Conservation (phyloP, 2,329 filamentous ascomycete species). For the Sclerotiophoma versabilis region DNA sequence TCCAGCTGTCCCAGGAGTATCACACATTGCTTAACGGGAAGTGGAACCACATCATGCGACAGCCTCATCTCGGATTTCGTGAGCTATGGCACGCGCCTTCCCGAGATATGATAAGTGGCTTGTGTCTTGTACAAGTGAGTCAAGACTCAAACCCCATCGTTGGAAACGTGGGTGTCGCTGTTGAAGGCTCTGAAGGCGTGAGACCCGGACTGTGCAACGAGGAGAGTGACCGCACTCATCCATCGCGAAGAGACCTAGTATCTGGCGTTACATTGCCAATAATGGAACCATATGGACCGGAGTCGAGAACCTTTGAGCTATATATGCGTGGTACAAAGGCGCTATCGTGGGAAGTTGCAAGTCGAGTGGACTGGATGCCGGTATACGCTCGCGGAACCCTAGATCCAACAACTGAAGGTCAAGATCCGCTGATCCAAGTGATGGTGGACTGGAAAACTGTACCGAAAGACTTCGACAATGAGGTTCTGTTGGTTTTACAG, state of each 20-base stretch:
- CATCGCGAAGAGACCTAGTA: background rate
- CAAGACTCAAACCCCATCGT: background rate
- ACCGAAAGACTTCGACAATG: background rate
- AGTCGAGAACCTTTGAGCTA: background rate
- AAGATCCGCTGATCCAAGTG: background rate
- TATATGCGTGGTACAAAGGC: background rate
- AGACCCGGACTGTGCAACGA: constrained; percentile 1
- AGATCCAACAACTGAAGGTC: background rate
- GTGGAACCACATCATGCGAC: constrained; percentile 1
- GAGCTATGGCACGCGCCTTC: background rate
- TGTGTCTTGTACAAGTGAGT: background rate
- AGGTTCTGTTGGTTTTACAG: background rate
- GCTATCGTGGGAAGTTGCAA: background rate
- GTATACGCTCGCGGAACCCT: background rate
- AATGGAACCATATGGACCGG: background rate
- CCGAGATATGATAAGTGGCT: background rate
- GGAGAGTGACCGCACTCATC: constrained; percentile 1
- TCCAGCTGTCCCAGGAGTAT: background rate
- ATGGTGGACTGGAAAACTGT: background rate
- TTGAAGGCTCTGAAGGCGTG: background rate
- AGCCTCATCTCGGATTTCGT: background rate
- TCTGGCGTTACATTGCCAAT: background rate
- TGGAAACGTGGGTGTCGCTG: background rate
- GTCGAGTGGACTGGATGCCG: background rate
- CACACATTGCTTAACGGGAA: background rate